Evolutionary conservation across 2,329 filamentous ascomycete genomes (phyloP).

Genomic region (Cytospora piceicola): DNA sequence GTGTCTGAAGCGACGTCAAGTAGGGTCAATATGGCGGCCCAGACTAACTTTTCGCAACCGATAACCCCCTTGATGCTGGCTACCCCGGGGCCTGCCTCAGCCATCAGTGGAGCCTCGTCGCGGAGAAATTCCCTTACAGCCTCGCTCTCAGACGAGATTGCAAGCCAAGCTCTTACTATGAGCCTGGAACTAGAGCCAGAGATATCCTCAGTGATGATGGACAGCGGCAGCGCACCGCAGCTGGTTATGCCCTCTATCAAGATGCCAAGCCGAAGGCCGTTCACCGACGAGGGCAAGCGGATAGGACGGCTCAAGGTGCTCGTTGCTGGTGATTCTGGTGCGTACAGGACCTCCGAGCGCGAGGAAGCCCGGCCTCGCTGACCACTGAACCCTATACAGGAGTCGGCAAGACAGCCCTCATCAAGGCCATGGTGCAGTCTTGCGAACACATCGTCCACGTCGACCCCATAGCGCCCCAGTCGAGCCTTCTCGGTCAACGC

Average conservation of each 20-base stretch:
- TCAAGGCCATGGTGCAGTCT: conserved; percentile 82
- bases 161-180: conserved; percentile 42
- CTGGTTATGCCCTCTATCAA: conserved; percentile 97
- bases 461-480: conserved; percentile 61
- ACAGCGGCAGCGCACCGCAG: conserved; percentile 67
- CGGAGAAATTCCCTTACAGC: conserved; percentile 54
- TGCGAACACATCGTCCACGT: conserved; percentile 95
- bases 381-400: conserved; percentile 52
- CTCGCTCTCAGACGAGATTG: conserved; percentile 51
- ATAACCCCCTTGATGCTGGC: conserved; percentile 51
- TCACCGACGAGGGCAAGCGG: conserved; percentile 82
- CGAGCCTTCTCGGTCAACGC: conserved; percentile 31
- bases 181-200: conserved; percentile 48
- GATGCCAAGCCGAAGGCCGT: conserved; percentile 86
- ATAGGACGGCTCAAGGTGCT: conserved; percentile 90
- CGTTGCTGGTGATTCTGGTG: conserved; percentile 78
- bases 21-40: conserved; percentile 28
- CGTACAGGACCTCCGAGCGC: conserved; percentile 8
- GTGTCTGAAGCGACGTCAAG: conserved; percentile 29
- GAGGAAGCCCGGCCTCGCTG: conserved; percentile 5
- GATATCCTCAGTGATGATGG: conserved; percentile 47
- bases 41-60: conserved; percentile 44
- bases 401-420: conserved; percentile 85
- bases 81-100: conserved; percentile 46
- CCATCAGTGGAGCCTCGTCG: conserved; percentile 56